Percentiles rank a stretch among this genome's conserved stretches.
Evolutionary conservation across 139 green algal genomes (phyloP).

Genomic region (Micractinium sp.): DNA sequence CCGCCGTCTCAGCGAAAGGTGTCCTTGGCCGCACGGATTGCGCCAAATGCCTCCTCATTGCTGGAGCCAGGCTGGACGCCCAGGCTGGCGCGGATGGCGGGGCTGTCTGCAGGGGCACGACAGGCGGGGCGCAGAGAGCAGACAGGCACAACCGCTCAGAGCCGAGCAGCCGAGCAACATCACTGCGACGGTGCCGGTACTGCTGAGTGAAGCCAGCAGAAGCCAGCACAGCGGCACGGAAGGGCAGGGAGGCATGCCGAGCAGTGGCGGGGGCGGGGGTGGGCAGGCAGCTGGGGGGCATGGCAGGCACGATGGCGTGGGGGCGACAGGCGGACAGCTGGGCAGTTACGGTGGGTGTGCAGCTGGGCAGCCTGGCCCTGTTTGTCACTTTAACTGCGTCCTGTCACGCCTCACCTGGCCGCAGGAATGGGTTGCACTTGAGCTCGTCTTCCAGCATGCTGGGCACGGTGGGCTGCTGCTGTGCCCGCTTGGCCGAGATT

Average conservation of each 20-base stretch:
- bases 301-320: no score
- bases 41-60: constrained; percentile 75
- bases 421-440: constrained; percentile 91
- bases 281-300: no score
- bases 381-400: no score
- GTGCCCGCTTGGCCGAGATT: constrained; percentile 7
- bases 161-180: no score
- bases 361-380: no score
- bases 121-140: not conserved
- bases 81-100: constrained; percentile 64
- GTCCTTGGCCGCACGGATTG: constrained; percentile 82
- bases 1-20: constrained; percentile 60
- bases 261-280: no score
- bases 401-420: constrained; percentile 42
- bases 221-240: no score
- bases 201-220: no score
- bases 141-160: not conserved
- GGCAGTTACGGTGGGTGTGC: no score
- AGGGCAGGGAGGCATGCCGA: no score
- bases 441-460: constrained; percentile 80
- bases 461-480: constrained; percentile 82
- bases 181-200: no score
- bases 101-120: constrained; percentile 26
- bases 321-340: no score
- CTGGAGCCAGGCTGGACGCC: constrained; percentile 51